phyloP scores from a whole-genome alignment of 805 yeast species.

The Suhomyces xylopsoci region DNA sequence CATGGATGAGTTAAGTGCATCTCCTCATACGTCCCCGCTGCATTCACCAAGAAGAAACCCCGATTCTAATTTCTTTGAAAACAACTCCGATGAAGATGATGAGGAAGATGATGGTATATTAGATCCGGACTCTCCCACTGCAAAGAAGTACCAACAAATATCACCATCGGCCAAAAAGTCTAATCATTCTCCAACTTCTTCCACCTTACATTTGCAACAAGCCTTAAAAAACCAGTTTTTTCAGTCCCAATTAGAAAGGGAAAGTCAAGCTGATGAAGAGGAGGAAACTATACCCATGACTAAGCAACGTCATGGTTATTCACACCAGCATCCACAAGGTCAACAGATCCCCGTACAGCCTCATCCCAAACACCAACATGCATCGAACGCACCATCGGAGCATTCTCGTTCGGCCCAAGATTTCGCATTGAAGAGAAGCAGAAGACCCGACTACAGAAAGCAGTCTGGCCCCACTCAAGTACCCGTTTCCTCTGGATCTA shows the following conservation, averaged over 20 bases:
- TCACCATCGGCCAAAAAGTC: conserved; percentile 3
- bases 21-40: conserved; percentile 10
- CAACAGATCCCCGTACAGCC: neutral
- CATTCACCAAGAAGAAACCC: conserved; percentile 6
- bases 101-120: conserved; percentile 5
- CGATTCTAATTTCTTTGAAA: neutral
- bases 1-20: conserved; percentile 11
- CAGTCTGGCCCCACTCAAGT: conserved; percentile 11
- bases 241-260: conserved; percentile 10
- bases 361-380: neutral
- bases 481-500: conserved; percentile 19
- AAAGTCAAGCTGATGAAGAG: neutral
- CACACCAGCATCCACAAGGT: conserved; percentile 1
- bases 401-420: conserved; percentile 9
- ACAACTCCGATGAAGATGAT: neutral
- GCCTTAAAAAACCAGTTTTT: conserved; percentile 17
- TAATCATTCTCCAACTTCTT: conserved; percentile 1
- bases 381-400: neutral
- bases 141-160: conserved; percentile 2
- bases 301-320: neutral
- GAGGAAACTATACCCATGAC: neutral
- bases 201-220: conserved; percentile 14
- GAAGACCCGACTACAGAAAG: conserved; percentile 40
- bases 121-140: conserved; percentile 15
- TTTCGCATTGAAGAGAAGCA: conserved; percentile 35